Base-by-base conservation (phyloP, 163 green algal genomes). In the Prototheca wickerhamii region DNA sequence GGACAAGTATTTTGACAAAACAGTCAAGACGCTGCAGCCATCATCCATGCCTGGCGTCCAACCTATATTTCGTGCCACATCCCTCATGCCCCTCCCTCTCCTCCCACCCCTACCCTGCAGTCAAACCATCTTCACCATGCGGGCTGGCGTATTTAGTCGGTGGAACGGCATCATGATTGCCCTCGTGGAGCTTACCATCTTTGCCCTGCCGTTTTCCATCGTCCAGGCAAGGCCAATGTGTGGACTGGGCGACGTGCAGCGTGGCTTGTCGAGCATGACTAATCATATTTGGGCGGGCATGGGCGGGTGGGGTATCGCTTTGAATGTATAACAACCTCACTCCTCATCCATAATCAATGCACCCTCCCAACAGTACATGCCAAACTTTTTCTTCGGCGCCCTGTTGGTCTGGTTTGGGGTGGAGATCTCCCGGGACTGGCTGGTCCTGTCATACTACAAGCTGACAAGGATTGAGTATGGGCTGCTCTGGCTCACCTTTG, bases 311-410 rank as follows among this genome's bases (percentile, higher is more conserved):
- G n/a, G n/a, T n/a, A n/a, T n/a, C n/a, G n/a, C n/a, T n/a, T n/a
- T n/a, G n/a, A n/a, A n/a, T n/a, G n/a, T n/a, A n/a, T n/a, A n/a
- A n/a, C n/a, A n/a, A n/a, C 37, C 10, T 1, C 46, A 54, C 46
- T 54, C 23, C 46, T 18, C 33, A 30, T 54, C 12, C 34, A 40
- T 10, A 50, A 44, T 34, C 15, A 10, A 49, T 2, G 31, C 37
- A 28, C 12, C 37, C 2, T 20, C 12, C 54, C 58, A 7, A 17
- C 61, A 79, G 51, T 79, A 70, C 33, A 63, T 91, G 35, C 88
- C 87, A 50, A 91, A 81, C 71, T 93, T 87, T 70, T 94, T 89
- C 70, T 90, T 87, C 63, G 87, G 86, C 18, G 75, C 81, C 0
- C 75, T 93, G 51, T 72, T 94, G 65, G 64, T 87, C 0, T 86